Evolutionary conservation across 1,284 basidiomycete species (phyloP).

Genomic region (Boletus sp.): DNA sequence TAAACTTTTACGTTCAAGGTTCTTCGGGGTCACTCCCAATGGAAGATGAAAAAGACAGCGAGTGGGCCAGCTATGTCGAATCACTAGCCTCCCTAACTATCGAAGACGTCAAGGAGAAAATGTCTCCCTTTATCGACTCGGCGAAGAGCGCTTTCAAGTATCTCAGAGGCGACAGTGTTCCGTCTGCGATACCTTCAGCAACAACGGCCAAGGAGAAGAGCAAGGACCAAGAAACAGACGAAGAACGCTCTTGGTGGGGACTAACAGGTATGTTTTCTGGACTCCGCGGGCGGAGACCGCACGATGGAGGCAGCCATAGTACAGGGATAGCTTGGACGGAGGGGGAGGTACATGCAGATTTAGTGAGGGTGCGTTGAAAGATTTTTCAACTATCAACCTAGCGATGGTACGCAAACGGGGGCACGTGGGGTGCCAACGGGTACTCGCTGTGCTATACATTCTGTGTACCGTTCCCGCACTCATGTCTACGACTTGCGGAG

Average conservation of each 20-base stretch:
- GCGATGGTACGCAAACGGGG: neutral
- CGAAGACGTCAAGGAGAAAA: slow-evolving; percentile 48
- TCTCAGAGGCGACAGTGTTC: slow-evolving; percentile 55
- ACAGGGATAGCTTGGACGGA: slow-evolving; percentile 54
- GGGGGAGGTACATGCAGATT: slow-evolving; percentile 75
- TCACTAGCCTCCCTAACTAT: slow-evolving; percentile 47
- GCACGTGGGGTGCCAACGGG: slow-evolving; percentile 4
- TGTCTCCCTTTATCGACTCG: slow-evolving; percentile 37
- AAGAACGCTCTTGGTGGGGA: slow-evolving; percentile 45
- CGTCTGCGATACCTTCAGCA: slow-evolving; percentile 33
- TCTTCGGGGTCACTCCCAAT: slow-evolving; percentile 31
- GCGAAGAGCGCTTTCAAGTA: slow-evolving; percentile 61
- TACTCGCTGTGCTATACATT: slow-evolving; percentile 1
- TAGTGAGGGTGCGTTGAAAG: slow-evolving; percentile 55
- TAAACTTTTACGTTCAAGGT: slow-evolving; percentile 75
- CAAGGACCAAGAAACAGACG: slow-evolving; percentile 35
- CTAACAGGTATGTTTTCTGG: slow-evolving; percentile 68
- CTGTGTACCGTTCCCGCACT: neutral
- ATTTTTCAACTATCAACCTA: neutral
- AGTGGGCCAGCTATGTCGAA: slow-evolving; percentile 20
- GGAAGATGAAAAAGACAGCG: slow-evolving; percentile 32
- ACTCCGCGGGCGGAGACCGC: slow-evolving; percentile 44
- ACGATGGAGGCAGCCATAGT: slow-evolving; percentile 31
- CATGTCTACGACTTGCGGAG: slow-evolving; percentile 2
- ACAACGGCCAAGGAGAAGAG: slow-evolving; percentile 21